Percentiles rank a stretch among this genome's conserved stretches.
phyloP scores from a whole-genome alignment of 345 rosid genomes.

The Salix brachista region DNA sequence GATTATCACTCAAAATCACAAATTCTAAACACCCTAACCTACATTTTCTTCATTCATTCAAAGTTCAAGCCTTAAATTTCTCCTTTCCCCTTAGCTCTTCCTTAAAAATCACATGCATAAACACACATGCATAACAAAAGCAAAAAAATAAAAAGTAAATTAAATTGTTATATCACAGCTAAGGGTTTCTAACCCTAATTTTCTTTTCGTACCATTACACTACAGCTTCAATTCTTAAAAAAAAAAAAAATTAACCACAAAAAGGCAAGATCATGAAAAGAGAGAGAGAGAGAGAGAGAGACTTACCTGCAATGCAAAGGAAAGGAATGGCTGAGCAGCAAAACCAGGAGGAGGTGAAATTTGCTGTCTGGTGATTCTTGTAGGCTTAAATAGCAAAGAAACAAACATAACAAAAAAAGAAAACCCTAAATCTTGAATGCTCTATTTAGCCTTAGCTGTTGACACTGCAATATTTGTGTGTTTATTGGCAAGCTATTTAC shows the following conservation, averaged over 20 bases:
- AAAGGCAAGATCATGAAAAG: neutral
- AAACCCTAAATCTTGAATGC: neutral
- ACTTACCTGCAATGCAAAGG: neutral
- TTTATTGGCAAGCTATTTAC: neutral
- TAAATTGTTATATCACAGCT: neutral
- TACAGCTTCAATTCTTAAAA: too few relatives aligned
- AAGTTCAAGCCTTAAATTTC: neutral
- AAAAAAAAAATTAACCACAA: neutral
- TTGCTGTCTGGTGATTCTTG: neutral
- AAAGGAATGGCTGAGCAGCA: neutral
- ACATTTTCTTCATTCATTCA: neutral
- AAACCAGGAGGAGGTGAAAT: neutral
- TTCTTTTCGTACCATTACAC: neutral
- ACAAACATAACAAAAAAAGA: neutral
- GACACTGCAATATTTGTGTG: neutral
- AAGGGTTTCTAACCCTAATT: neutral
- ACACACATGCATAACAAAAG: neutral
- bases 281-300: neutral
- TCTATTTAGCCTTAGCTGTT: neutral
- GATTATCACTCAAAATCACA: neutral
- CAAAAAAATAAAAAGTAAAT: neutral
- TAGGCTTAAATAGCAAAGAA: neutral
- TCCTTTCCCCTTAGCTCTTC: neutral
- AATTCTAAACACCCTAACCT: neutral
- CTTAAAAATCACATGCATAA: neutral